Evolutionary conservation across 306 rosid genomes (phyloP), one percentile per base, ranked within the genome.

Genomic region (Gillenia trifoliata): DNA sequence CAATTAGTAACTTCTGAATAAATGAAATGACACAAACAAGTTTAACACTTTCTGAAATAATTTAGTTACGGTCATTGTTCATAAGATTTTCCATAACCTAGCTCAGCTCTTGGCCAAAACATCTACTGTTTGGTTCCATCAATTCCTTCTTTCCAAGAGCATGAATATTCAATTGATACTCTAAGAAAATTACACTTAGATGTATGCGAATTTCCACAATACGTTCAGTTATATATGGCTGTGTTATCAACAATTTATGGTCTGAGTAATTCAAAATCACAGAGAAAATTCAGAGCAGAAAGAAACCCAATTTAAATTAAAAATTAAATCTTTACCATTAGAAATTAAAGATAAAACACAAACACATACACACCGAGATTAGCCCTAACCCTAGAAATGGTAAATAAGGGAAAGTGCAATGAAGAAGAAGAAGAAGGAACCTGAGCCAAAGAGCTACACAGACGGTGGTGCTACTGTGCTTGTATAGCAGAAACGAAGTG

Each of bases 311-410:
- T 26, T 57, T 4, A 54, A 11, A 11, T 57, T 1, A 29, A 16
- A 26, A 38, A 45, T 45, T n/a, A n/a, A n/a, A n/a, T n/a, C n/a
- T 45, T 4, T 0, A 45, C 22, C 67, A 31, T 1, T 1, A 64
- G 4, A 8, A 4, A 64, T 1, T n/a, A n/a, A n/a, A n/a, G n/a
- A n/a, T n/a, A n/a, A n/a, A n/a, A n/a, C n/a, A n/a, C n/a, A n/a
- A n/a, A n/a, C n/a, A n/a, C 68, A 33, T 64, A 31, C 2, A 45
- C 17, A 64, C 2, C 28, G 6, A 33, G 2, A 31, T 33, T 64
- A 64, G 68, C 68, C 28, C 43, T 64, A 64, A 64, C 68, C 68
- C 68, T 64, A 64, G 68, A 34, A 33, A 64, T 19, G 43, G 68
- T 64, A 8, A 4, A 33, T 11, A 34, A 20, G 17, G 26, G 68